Conservation (phyloP, 2,329 filamentous ascomycete genomes). For the Apiospora arundinis region DNA sequence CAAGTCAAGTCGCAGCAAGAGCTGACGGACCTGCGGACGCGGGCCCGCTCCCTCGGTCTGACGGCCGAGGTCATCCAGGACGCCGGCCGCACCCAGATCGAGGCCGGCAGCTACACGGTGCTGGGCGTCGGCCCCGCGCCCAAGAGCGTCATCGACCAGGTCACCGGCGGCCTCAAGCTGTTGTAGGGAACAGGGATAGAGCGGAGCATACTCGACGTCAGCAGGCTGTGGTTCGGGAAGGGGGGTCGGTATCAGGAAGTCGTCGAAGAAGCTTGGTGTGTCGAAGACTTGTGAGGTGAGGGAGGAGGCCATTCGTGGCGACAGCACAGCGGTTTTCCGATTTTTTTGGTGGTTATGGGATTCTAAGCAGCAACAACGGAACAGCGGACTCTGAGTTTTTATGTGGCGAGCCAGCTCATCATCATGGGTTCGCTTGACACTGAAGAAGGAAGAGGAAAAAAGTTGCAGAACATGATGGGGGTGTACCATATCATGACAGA, state of each 20-base stretch:
- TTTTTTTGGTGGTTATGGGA: too few relatives aligned
- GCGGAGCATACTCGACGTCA: too few relatives aligned
- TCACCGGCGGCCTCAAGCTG: slow-evolving; percentile 51
- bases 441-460: not conserved
- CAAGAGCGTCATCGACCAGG: slow-evolving; percentile 82
- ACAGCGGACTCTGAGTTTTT: too few relatives aligned
- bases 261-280: too few relatives aligned
- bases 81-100: slow-evolving; percentile 97
- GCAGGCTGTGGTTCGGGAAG: too few relatives aligned
- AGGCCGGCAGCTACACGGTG: slow-evolving; percentile 89
- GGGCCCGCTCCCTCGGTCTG: slow-evolving; percentile 82
- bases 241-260: too few relatives aligned
- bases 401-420: too few relatives aligned
- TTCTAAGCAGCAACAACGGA: too few relatives aligned
- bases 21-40: slow-evolving; percentile 73
- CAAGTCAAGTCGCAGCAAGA: slow-evolving; percentile 89
- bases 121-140: slow-evolving; percentile 84
- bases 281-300: too few relatives aligned
- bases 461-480: not conserved
- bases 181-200: slow-evolving; percentile 34
- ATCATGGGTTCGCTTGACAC: too few relatives aligned
- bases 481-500: slow-evolving; percentile 5
- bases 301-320: too few relatives aligned
- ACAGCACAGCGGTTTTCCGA: too few relatives aligned
- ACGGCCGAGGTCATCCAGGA: slow-evolving; percentile 92